Conservation (phyloP, 108 stramenopile genomes). For the Cyclotella choctawhatcheeana region DNA sequence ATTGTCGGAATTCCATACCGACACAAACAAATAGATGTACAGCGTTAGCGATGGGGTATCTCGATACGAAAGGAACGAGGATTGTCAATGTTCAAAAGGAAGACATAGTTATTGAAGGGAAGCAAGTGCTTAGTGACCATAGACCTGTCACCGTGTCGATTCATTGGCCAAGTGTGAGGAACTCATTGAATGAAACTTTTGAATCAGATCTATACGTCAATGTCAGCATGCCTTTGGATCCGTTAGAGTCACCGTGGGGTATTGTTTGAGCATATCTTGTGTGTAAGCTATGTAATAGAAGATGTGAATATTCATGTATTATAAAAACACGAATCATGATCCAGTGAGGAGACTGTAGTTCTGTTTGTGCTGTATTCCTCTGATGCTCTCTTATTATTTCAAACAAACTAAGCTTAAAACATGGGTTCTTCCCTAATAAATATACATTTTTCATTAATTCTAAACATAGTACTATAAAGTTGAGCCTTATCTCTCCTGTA, state of each 20-base stretch:
- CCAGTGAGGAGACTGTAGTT: no score
- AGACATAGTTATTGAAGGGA: slow-evolving; percentile 40
- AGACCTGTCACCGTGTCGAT: slow-evolving; percentile 54
- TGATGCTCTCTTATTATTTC: no score
- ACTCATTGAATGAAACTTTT: slow-evolving; percentile 29
- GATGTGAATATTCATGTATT: no score
- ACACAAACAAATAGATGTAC: slow-evolving; percentile 27
- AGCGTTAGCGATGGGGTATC: slow-evolving; percentile 43
- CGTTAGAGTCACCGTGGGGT: slow-evolving; percentile 52
- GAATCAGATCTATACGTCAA: slow-evolving; percentile 38
- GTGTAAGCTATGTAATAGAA: no score
- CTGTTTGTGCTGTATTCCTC: no score
- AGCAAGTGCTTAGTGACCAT: slow-evolving; percentile 46
- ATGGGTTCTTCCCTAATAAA: no score
- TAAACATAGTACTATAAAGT: no score
- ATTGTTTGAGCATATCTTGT: slow-evolving; percentile 30
- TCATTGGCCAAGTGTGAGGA: slow-evolving; percentile 44
- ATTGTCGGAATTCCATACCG: no score
- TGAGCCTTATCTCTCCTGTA: no score
- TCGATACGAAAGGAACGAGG: slow-evolving; percentile 46
- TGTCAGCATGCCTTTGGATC: slow-evolving; percentile 45
- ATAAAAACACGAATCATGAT: no score
- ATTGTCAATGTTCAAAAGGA: slow-evolving; percentile 36
- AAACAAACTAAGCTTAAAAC: no score
- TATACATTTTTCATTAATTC: no score